Evolutionary conservation across 129 eudicot species (phyloP).

Genomic region (Arctium minus): DNA sequence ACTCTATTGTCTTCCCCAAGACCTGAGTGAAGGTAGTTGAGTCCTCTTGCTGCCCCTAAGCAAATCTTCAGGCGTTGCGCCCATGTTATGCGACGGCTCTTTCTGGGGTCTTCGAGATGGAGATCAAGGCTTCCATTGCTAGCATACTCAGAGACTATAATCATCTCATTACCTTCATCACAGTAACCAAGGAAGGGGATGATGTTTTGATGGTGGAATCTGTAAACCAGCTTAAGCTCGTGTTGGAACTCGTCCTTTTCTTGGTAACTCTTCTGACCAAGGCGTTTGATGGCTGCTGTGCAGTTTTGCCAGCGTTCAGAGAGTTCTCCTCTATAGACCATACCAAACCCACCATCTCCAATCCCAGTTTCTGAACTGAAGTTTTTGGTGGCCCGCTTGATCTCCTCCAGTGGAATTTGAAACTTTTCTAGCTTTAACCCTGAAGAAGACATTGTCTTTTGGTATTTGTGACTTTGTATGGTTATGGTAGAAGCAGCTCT

Average conservation of each 20-base stretch:
- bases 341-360: neutral
- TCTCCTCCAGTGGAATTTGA: neutral
- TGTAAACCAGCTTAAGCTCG: neutral
- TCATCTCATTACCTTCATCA: neutral
- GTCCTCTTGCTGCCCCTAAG: neutral
- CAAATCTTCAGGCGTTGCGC: no score
- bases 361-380: neutral
- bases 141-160: neutral
- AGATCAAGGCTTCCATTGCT: conserved; percentile 2
- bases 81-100: neutral
- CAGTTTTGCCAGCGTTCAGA: neutral
- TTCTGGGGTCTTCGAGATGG: neutral
- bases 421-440: neutral
- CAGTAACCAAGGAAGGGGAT: conserved; percentile 8
- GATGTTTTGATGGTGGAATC: conserved; percentile 8
- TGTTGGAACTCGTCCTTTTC: neutral
- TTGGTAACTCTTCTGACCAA: neutral
- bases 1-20: neutral
- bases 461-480: neutral
- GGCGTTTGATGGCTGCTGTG: neutral
- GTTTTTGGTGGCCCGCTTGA: neutral
- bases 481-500: neutral
- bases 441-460: neutral
- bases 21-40: neutral
- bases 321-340: neutral